These are phyloP conservation scores for Penicillium polonicum DNA, from an alignment of 2,329 filamentous ascomycete species.

Conservation along the genomic window DNA sequence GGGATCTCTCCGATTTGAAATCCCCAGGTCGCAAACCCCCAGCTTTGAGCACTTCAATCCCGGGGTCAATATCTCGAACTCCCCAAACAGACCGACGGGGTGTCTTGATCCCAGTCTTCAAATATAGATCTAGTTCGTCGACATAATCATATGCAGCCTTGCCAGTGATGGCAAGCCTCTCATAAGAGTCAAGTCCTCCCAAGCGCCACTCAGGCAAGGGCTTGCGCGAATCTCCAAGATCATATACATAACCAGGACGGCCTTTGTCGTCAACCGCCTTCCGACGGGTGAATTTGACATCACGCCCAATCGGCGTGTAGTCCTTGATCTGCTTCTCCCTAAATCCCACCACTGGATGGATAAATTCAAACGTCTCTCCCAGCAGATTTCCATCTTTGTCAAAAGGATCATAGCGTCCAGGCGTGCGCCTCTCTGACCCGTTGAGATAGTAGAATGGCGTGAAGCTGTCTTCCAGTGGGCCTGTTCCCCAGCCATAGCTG, in stretches of 20 bases:
- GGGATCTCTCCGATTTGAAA: not conserved
- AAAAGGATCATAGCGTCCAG: slow-evolving; percentile 12
- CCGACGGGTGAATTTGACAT: slow-evolving; percentile 13
- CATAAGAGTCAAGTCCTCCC: slow-evolving; percentile 19
- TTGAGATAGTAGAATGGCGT: slow-evolving; percentile 18
- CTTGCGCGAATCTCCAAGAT: slow-evolving; percentile 7
- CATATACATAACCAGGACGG: slow-evolving; percentile 12
- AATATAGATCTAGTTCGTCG: slow-evolving; percentile 12
- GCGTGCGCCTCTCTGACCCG: slow-evolving; percentile 15
- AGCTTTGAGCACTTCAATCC: not conserved
- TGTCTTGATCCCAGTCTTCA: slow-evolving; percentile 8
- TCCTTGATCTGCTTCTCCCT: slow-evolving; percentile 12
- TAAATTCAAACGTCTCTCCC: slow-evolving; percentile 17
- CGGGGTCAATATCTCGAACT: not conserved
- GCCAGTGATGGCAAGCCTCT: slow-evolving; percentile 17
- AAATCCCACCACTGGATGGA: slow-evolving; percentile 23
- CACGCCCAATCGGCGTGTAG: slow-evolving; percentile 12
- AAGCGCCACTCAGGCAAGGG: slow-evolving; percentile 20
- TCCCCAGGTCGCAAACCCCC: not conserved
- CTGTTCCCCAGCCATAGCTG: slow-evolving; percentile 18
- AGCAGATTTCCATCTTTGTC: slow-evolving; percentile 6
- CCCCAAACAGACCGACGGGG: not conserved
- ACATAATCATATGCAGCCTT: slow-evolving; percentile 16
- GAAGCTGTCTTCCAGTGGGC: slow-evolving; percentile 15
- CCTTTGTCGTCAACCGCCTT: slow-evolving; percentile 7